phyloP scores from a whole-genome alignment of 352 stramenopile genomes.

The Pythium aquatile region DNA sequence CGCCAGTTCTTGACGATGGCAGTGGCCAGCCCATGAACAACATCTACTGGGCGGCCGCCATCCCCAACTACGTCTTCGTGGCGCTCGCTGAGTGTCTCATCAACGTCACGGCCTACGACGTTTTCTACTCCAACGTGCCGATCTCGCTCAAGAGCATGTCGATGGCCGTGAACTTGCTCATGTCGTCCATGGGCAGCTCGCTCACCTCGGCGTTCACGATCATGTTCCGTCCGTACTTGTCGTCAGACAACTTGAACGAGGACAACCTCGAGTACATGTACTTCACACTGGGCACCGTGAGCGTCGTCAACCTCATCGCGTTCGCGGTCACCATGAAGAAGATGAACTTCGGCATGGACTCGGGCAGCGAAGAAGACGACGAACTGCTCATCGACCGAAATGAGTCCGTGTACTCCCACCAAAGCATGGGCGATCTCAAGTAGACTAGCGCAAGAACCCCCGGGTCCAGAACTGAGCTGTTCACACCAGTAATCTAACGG shows the following conservation, averaged over 20 bases:
- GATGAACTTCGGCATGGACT: slow-evolving; percentile 57
- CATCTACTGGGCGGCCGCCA: slow-evolving; percentile 46
- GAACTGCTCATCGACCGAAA: slow-evolving; percentile 19
- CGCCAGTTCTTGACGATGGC: slow-evolving; percentile 39
- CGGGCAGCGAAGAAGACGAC: neutral
- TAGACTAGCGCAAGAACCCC: neutral
- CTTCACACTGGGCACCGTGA: slow-evolving; percentile 47
- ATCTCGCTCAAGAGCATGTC: slow-evolving; percentile 53
- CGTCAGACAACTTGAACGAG: slow-evolving; percentile 54
- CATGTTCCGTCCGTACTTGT: slow-evolving; percentile 57
- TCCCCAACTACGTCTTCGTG: slow-evolving; percentile 61
- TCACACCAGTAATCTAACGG: neutral
- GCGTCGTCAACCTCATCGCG: slow-evolving; percentile 49
- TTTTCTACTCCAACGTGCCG: slow-evolving; percentile 60
- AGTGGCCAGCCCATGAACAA: slow-evolving; percentile 56
- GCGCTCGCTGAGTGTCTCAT: slow-evolving; percentile 56
- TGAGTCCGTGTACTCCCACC: slow-evolving; percentile 21
- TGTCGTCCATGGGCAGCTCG: slow-evolving; percentile 55
- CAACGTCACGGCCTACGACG: slow-evolving; percentile 60
- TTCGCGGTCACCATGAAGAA: slow-evolving; percentile 51
- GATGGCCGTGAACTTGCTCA: slow-evolving; percentile 59
- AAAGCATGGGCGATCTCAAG: slow-evolving; percentile 27
- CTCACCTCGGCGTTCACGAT: slow-evolving; percentile 65
- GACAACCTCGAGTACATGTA: slow-evolving; percentile 74
- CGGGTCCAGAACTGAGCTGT: neutral